Conservation (phyloP, 306 rosid species). For the Begonia masoniana region DNA sequence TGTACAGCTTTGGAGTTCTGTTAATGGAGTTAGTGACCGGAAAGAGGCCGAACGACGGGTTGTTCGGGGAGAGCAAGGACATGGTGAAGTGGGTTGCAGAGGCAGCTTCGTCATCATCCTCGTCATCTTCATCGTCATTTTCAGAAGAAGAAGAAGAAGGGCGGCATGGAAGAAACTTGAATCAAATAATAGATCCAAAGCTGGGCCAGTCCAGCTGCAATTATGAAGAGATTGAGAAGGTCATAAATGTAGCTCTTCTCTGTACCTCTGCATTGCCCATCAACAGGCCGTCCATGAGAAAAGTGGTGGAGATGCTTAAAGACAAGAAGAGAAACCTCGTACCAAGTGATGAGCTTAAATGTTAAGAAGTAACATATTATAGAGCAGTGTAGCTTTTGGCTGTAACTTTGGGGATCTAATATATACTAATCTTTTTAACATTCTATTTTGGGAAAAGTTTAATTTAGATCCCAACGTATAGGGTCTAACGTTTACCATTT, state of each 20-base stretch:
- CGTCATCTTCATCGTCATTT: not conserved
- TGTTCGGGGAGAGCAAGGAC: conserved; percentile 60
- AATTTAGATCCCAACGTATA: too few species aligned
- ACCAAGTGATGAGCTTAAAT: conserved; percentile 9
- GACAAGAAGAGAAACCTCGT: conserved; percentile 21
- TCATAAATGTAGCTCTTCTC: conserved; percentile 53
- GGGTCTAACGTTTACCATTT: too few species aligned
- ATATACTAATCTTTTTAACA: too few species aligned
- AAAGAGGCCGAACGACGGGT: conserved; percentile 62
- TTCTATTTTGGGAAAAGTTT: too few species aligned
- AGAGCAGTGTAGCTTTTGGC: too few species aligned
- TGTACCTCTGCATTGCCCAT: conserved; percentile 58
- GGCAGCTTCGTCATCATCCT: conserved; percentile 11
- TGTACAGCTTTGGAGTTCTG: conserved; percentile 75
- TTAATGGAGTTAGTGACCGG: conserved; percentile 60
- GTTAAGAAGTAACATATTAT: not conserved
- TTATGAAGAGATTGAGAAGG: conserved; percentile 40
- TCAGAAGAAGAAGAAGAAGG: conserved; percentile 5
- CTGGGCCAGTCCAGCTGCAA: conserved; percentile 27
- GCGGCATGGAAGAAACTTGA: not conserved
- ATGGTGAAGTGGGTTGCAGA: conserved; percentile 68
- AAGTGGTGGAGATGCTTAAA: conserved; percentile 56
- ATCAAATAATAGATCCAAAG: conserved; percentile 40
- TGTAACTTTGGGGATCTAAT: too few species aligned
- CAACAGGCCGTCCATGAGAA: conserved; percentile 73